Evolutionary conservation across 305 asterid species (phyloP), one percentile per base, ranked within the genome.

Genomic region (Nicotiana rustica): DNA sequence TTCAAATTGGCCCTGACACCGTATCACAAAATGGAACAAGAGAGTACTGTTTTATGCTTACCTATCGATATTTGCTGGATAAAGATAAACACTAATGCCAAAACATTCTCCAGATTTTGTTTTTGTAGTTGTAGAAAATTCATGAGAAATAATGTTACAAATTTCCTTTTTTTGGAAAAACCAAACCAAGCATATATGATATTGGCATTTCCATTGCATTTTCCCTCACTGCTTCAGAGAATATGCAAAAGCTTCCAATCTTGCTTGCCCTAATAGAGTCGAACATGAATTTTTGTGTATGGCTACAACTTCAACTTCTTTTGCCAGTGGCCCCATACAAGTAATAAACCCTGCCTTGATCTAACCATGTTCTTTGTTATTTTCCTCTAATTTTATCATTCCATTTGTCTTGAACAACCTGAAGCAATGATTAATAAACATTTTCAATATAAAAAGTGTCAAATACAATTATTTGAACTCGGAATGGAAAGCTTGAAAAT

Each of bases 181-280:
- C 91, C 92, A 86, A 86, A 89, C 92, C 93, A 91, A 0, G 83
- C 95, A 55, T 82, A 81, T 87, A 79, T 88, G 0, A 89, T 21
- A 71, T 91, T 91, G 4, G 91, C 92, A 60, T 90, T 84, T 79
- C 93, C 93, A 79, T 89, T 88, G 60, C 91, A 86, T 64, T 69
- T 17, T 62, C 83, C 3, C 83, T 89, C 90, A 86, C 89, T 5
- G 91, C 95, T 35, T 61, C 49, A 1, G 83, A 71, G 84, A 83
- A 86, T 10, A 84, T 60, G 5, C 89, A 77, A 91, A 91, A 1
- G 85, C 82, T 31, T 85, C 83, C 49, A 70, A 25, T 64, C 75
- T 82, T 3, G 90, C 90, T 78, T 81, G 78, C 10, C 89, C 90
- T 9, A 82, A 5, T 25, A 35, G 67, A 57, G 52, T 78, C n/a